These are phyloP conservation scores for Pulicaria dysenterica DNA, from an alignment of 129 eudicot genomes.

Conservation along the genomic window DNA sequence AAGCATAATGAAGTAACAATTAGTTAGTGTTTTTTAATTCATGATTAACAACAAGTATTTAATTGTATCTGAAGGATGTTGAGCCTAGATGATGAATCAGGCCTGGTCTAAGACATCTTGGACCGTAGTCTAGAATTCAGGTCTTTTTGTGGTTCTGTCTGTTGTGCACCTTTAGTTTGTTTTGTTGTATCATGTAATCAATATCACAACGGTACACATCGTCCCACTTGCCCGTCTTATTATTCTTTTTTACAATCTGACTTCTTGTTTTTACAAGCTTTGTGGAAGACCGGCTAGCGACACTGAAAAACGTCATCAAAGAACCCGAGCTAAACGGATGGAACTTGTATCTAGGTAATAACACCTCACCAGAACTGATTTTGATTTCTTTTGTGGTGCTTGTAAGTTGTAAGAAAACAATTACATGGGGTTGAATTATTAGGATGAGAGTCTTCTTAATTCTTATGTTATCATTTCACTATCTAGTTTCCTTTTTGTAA, in stretches of 20 bases:
- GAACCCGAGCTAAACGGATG: conserved; percentile 82
- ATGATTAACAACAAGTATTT: too few species aligned
- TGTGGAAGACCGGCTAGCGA: conserved; percentile 95
- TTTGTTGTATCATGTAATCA: too few species aligned
- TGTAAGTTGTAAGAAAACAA: not conserved
- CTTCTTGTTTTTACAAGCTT: conserved; percentile 52
- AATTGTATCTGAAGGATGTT: too few species aligned
- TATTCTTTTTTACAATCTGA: not conserved
- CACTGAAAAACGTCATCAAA: conserved; percentile 91
- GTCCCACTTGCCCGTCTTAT: too few species aligned
- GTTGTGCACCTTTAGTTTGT: too few species aligned
- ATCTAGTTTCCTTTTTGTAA: not conserved
- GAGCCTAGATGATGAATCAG: too few species aligned
- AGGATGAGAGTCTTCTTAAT: not conserved
- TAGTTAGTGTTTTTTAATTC: too few species aligned
- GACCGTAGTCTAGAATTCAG: too few species aligned
- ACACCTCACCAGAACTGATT: not conserved
- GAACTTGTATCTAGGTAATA: conserved; percentile 92
- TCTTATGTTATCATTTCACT: not conserved
- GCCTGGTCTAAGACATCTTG: too few species aligned
- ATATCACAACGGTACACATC: too few species aligned
- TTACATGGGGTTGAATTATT: not conserved
- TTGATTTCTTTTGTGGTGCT: not conserved
- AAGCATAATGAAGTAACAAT: too few species aligned
- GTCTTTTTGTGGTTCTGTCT: too few species aligned